phyloP scores from a whole-genome alignment of 2,329 filamentous ascomycete species.

The Paramyrothecium sp. region DNA sequence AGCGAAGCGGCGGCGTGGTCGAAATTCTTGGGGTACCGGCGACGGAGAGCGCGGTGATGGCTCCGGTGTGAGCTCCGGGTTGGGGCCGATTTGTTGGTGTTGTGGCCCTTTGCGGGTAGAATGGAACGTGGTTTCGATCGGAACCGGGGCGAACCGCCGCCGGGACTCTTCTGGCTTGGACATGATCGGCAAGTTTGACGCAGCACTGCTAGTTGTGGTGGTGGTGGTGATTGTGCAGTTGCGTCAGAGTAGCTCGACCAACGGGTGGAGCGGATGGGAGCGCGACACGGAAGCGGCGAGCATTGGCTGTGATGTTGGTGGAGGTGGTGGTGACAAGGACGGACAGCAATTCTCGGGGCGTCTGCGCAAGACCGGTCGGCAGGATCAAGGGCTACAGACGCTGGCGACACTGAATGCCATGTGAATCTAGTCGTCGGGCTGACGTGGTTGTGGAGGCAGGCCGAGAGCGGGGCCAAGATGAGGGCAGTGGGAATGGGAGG shows the following conservation, averaged over 20 bases:
- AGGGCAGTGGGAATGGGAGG: neutral
- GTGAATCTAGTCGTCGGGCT: neutral
- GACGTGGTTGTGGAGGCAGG: neutral
- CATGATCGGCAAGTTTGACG: slow-evolving; percentile 33
- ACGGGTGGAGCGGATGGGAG: neutral
- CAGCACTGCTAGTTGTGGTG: slow-evolving; percentile 5
- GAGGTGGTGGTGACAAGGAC: neutral
- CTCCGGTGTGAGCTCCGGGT: slow-evolving; percentile 57
- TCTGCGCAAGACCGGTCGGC: too few relatives aligned
- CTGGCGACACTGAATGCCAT: neutral
- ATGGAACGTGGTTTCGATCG: slow-evolving; percentile 70
- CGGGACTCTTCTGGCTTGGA: slow-evolving; percentile 39
- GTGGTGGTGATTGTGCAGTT: slow-evolving; percentile 13
- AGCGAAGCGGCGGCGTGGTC: slow-evolving; percentile 57
- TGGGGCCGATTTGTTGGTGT: slow-evolving; percentile 39
- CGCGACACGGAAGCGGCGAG: neutral
- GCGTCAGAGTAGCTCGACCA: slow-evolving; percentile 3
- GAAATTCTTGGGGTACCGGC: slow-evolving; percentile 39
- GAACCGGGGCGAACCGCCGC: slow-evolving; percentile 65
- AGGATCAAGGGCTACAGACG: too few relatives aligned
- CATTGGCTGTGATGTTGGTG: neutral
- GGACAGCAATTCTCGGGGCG: too few relatives aligned
- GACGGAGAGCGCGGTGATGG: slow-evolving; percentile 50
- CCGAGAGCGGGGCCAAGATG: neutral
- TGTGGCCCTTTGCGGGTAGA: slow-evolving; percentile 43